Conservation (phyloP, 495 filamentous ascomycete genomes). For the Polyplosphaeria fusca region DNA sequence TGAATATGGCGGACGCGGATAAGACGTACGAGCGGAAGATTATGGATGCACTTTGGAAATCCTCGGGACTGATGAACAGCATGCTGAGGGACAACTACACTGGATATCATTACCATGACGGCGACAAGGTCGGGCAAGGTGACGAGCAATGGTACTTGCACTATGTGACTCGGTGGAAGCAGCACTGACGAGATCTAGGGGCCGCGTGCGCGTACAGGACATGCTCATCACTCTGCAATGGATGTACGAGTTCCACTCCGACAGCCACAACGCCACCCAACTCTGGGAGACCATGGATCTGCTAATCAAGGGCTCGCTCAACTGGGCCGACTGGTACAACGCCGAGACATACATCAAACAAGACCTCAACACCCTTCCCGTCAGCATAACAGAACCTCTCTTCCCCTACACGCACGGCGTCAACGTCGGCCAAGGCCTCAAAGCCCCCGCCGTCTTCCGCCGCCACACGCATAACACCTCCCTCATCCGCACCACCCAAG, state of each 20-base stretch:
- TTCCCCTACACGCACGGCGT: constrained; percentile 50
- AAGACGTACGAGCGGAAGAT: constrained; percentile 40
- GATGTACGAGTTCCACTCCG: constrained; percentile 51
- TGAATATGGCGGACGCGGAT: constrained; percentile 47
- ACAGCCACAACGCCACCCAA: constrained; percentile 34
- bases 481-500: constrained; percentile 43
- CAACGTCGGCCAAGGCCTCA: constrained; percentile 52
- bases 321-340: constrained; percentile 49
- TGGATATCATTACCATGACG: constrained; percentile 47
- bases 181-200: constrained; percentile 14
- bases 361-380: constrained; percentile 43
- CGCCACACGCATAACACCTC: constrained; percentile 45
- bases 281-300: constrained; percentile 49
- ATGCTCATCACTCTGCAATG: constrained; percentile 50
- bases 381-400: constrained; percentile 10
- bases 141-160: constrained; percentile 13
- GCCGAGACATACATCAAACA: constrained; percentile 42
- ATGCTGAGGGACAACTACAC: constrained; percentile 54
- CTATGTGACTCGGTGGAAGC: background rate
- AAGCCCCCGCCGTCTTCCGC: constrained; percentile 45
- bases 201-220: constrained; percentile 17
- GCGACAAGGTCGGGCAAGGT: constrained; percentile 42
- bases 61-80: constrained; percentile 40
- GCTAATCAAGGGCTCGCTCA: constrained; percentile 42
- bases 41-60: constrained; percentile 42